phyloP scores from a whole-genome alignment of 1,284 basidiomycete species.

The Ceratobasidium papillatum region DNA sequence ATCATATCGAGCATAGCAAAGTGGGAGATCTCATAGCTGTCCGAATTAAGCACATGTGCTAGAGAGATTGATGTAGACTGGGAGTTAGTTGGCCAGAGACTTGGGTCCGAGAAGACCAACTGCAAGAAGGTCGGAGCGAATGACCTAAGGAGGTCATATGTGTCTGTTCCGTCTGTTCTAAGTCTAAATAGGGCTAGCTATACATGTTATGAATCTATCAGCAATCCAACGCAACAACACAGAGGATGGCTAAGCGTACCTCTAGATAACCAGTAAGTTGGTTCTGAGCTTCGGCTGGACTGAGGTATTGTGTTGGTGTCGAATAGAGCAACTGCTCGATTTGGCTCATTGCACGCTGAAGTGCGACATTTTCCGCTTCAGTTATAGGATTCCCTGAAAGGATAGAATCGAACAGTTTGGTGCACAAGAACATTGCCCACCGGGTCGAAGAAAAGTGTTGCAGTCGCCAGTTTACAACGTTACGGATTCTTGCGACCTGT shows the following conservation, averaged over 20 bases:
- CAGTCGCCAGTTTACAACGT: background rate
- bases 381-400: background rate
- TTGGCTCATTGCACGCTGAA: background rate
- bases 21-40: background rate
- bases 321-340: background rate
- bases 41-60: background rate
- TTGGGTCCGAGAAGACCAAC: constrained; percentile 8
- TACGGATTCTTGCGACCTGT: background rate
- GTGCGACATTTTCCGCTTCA: background rate
- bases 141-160: background rate
- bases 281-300: background rate
- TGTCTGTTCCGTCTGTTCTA: background rate
- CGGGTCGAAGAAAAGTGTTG: background rate
- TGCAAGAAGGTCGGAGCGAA: background rate
- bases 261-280: background rate
- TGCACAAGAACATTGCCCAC: constrained; percentile 1
- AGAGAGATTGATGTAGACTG: background rate
- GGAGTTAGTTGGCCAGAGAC: background rate
- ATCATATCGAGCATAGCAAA: constrained; percentile 16
- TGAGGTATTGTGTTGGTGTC: background rate
- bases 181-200: constrained; percentile 13
- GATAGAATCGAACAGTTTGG: constrained; percentile 10
- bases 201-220: background rate
- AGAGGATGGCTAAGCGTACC: background rate
- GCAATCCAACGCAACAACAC: background rate